These are phyloP conservation scores for Saccharomycopsis oosterbeekiorum DNA, from an alignment of 805 yeast species.

Conservation along the genomic window DNA sequence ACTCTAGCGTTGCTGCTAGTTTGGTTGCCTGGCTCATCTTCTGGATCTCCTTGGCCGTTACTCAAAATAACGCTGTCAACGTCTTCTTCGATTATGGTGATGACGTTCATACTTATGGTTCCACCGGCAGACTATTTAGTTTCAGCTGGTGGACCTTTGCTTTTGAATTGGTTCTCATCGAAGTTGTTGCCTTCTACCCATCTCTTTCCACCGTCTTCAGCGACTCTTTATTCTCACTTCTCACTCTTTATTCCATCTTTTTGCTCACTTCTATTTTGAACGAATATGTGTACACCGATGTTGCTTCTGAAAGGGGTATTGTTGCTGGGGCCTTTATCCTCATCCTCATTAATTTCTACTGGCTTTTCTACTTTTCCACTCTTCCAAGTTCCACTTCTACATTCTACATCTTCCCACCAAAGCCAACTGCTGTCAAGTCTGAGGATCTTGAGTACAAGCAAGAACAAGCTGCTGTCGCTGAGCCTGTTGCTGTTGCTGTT, in stretches of 20 bases:
- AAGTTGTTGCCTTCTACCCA: neutral
- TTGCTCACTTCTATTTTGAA: neutral
- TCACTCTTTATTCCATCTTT: neutral
- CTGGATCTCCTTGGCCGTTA: neutral
- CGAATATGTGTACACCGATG: neutral
- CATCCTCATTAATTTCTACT: neutral
- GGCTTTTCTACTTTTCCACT: slow-evolving; percentile 5
- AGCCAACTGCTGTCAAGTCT: neutral
- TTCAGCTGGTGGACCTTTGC: slow-evolving; percentile 5
- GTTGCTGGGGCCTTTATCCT: slow-evolving; percentile 2
- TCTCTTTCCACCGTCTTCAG: neutral
- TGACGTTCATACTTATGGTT: no score
- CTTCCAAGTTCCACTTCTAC: neutral
- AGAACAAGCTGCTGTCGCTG: neutral
- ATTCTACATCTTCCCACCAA: neutral
- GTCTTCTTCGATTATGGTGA: no score
- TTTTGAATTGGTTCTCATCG: slow-evolving; percentile 2
- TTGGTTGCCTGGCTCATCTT: neutral
- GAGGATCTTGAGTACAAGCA: neutral
- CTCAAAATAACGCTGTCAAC: neutral
- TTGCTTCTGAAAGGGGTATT: neutral
- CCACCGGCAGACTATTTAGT: neutral
- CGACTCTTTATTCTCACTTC: neutral
- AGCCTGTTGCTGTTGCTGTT: neutral
- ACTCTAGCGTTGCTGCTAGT: neutral